Conservation (phyloP, 2,329 filamentous ascomycete genomes). For the Alternaria sp. region DNA sequence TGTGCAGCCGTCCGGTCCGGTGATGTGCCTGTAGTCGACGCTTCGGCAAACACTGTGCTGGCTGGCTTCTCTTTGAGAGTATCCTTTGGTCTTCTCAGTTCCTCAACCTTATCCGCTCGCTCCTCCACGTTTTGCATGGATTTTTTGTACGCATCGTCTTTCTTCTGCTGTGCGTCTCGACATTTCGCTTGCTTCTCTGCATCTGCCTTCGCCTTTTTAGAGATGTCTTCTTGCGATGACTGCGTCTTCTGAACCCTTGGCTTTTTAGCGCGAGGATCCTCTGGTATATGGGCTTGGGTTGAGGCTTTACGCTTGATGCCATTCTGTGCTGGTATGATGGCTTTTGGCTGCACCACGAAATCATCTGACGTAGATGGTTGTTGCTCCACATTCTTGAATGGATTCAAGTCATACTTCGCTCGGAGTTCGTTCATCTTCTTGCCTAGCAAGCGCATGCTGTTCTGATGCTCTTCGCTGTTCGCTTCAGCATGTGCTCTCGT, state of each 20-base stretch:
- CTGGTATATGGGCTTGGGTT: background rate
- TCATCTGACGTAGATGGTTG: background rate
- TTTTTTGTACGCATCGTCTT: background rate
- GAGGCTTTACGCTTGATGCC: constrained; percentile 4
- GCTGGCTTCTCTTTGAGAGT: background rate
- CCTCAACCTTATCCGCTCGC: background rate
- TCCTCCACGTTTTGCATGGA: background rate
- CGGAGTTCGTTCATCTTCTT: background rate
- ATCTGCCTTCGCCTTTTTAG: background rate
- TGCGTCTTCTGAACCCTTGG: background rate
- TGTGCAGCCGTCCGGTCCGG: background rate
- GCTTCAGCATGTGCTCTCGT: background rate
- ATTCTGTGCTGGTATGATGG: background rate
- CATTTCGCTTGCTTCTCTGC: background rate
- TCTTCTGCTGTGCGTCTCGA: background rate
- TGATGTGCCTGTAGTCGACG: constrained; percentile 5
- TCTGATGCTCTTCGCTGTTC: constrained; percentile 2
- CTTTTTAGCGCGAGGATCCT: constrained; percentile 2
- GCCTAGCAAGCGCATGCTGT: background rate
- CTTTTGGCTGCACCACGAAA: background rate
- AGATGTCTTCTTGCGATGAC: background rate
- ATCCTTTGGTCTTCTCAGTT: background rate
- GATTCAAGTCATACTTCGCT: background rate
- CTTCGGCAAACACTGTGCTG: constrained; percentile 7
- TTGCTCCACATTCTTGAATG: background rate